Evolutionary conservation across 192 early-diverging fungal genomes (phyloP), one percentile per base, ranked within the genome.

Genomic region (Coemansia erecta): DNA sequence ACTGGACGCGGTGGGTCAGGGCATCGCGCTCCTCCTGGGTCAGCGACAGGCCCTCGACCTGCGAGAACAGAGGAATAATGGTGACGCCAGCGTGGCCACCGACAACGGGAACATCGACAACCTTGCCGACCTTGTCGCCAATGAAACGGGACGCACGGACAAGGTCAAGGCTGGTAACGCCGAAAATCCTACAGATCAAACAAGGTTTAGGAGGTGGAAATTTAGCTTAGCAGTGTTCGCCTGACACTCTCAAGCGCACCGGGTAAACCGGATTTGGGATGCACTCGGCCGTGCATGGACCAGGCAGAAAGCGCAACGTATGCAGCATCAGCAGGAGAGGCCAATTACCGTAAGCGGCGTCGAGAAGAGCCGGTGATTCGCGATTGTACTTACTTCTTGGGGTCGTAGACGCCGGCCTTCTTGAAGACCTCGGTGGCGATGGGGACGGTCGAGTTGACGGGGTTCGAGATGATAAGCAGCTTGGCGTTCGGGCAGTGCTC

Each of bases 1-100:
- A 99, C 83, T 99, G 97, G 63, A 99, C 95, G 53, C 97, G 92
- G 83, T 99, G 64, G 60, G 95, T 98, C 58, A 99, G 82, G 17
- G 83, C 83, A 55, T 94, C 92, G 62, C 91, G 82, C 83, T 98
- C 87, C 61, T 93, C 93, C 67, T 92, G 77, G 69, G 85, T 81
- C 64, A 94, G 91, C 46, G 76, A 63, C 12, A 89, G 73, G 60
- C 74, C 60, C 56, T 82, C 74, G 35, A 81, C 75, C 85, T 94
- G 88, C 66, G 89, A 91, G 70, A 99, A 90, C 37, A 99, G 78
- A 24, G 97, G 97, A 46, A 98, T 85, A 68, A 99, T 99, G 77
- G 97, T 98, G 58, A 93, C 85, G 43, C 97, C 97, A 62, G 91
- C 91, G 84, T 99, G 97, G 46, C 97, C 97, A 55, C 96, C 96